A percentile compares a stretch with the other conserved stretches of the same genome.
These are phyloP conservation scores for Pelagophyceae sp. DNA, from an alignment of 352 stramenopile species.

Conservation along the genomic window DNA sequence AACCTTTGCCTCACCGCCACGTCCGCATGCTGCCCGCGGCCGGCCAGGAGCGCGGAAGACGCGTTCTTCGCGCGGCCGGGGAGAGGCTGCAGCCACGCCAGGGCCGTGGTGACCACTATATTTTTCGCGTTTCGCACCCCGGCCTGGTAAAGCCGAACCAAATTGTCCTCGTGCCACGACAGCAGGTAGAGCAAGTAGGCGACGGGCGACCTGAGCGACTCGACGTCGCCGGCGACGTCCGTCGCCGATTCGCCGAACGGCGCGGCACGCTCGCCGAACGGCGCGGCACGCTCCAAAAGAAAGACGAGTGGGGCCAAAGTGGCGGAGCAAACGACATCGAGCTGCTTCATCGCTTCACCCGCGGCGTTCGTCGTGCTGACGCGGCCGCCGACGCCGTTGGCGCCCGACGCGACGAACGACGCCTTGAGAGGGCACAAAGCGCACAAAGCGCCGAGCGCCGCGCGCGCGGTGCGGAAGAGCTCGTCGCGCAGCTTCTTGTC, in stretches of 20 bases:
- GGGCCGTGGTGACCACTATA: not conserved
- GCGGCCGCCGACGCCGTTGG: not conserved
- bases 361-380: not conserved
- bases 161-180: not conserved
- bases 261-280: not conserved
- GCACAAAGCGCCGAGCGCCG: not conserved
- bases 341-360: not conserved
- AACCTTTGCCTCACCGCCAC: not conserved
- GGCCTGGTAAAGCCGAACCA: not conserved
- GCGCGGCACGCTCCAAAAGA: not conserved
- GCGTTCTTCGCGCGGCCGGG: too few relatives aligned
- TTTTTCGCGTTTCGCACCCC: not conserved
- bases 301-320: not conserved
- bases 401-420: not conserved
- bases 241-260: not conserved
- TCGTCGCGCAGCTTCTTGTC: not conserved
- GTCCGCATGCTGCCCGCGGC: not conserved
- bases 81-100: not conserved
- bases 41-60: too few relatives aligned
- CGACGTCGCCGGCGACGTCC: too few relatives aligned
- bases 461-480: not conserved
- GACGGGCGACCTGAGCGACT: not conserved
- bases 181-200: slow-evolving; percentile 4
- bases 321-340: not conserved
- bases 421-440: not conserved